These are phyloP conservation scores for Globisporangium yorkense DNA, from an alignment of 352 stramenopile genomes.

Conservation along the genomic window DNA sequence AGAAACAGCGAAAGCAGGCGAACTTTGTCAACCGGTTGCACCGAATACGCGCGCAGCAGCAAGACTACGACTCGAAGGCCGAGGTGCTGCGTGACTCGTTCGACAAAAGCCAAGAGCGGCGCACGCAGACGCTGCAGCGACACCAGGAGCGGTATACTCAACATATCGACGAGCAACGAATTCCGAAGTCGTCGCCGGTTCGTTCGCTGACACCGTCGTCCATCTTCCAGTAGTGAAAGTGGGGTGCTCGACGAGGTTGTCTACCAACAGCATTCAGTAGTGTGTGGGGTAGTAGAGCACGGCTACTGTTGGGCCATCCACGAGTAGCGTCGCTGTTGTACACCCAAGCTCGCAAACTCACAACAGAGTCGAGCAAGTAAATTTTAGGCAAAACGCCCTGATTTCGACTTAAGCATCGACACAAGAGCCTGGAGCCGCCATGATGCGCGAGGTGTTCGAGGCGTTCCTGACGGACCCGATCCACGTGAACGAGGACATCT, in stretches of 20 bases:
- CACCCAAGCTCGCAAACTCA: too few species aligned
- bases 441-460: conserved; percentile 79
- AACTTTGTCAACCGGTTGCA: conserved; percentile 32
- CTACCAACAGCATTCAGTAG: too few species aligned
- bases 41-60: conserved; percentile 30
- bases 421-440: not conserved
- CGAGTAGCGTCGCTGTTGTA: too few species aligned
- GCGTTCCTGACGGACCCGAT: conserved; percentile 79
- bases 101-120: conserved; percentile 26
- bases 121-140: conserved; percentile 27
- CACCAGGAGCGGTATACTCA: conserved; percentile 37
- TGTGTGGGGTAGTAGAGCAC: too few species aligned
- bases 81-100: conserved; percentile 19
- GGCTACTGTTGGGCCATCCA: too few species aligned
- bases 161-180: conserved; percentile 21
- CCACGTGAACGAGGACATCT: conserved; percentile 73
- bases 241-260: too few species aligned
- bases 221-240: not conserved
- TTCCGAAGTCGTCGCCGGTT: not conserved
- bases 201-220: not conserved
- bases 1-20: conserved; percentile 34
- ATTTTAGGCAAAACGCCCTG: too few species aligned
- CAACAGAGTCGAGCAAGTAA: too few species aligned
- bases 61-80: conserved; percentile 26
- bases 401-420: too few species aligned